Conservation (phyloP, 495 filamentous ascomycete species). For the Penicillium antarcticum region DNA sequence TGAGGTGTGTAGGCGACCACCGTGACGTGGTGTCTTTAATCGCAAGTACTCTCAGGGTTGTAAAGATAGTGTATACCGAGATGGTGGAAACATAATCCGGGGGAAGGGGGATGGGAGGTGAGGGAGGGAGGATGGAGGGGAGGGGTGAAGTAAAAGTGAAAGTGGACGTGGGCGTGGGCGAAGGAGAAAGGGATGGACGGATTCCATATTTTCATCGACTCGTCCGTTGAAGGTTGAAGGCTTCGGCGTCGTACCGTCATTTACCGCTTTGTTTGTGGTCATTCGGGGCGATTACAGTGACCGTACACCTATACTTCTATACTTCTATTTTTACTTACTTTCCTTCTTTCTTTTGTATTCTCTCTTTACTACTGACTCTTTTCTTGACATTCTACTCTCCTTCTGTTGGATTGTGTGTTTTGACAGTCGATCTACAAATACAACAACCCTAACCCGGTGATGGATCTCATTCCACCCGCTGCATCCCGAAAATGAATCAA, state of each 20-base stretch:
- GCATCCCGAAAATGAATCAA: conserved; percentile 17
- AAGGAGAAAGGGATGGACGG: conserved; percentile 24
- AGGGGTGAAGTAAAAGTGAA: conserved; percentile 20
- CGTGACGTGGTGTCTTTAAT: conserved; percentile 23
- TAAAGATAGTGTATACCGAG: conserved; percentile 1
- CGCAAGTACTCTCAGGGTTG: conserved; percentile 6
- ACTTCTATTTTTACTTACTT: no score
- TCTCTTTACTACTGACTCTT: no score
- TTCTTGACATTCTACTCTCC: no score
- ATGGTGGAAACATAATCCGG: conserved; percentile 7
- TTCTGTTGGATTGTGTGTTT: background rate
- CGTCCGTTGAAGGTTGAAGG: background rate
- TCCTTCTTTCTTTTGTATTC: no score
- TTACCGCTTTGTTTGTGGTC: no score
- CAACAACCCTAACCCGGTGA: conserved; percentile 15
- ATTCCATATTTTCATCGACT: conserved; percentile 17
- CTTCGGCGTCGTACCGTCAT: no score
- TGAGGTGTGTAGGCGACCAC: conserved; percentile 12
- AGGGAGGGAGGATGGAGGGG: conserved; percentile 14
- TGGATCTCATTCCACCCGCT: conserved; percentile 27
- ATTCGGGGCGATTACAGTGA: background rate
- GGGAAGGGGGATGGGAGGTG: conserved; percentile 13
- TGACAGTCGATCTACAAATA: background rate
- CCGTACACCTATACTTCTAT: background rate
- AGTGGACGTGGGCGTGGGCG: conserved; percentile 18